phyloP scores from a whole-genome alignment of 2,329 filamentous ascomycete genomes.

The Ophiostoma himal-ulmi region DNA sequence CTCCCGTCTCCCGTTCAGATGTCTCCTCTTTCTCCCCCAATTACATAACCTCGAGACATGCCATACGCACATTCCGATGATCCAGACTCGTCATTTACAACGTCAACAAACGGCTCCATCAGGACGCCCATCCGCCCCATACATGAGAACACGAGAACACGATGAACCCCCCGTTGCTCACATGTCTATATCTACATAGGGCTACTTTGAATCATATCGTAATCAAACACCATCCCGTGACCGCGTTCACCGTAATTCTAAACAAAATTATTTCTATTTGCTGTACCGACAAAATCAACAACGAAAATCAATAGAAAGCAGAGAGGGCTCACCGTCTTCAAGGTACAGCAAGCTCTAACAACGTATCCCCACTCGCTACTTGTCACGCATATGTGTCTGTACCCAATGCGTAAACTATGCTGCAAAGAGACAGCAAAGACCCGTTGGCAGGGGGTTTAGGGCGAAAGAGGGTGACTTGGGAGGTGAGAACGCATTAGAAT shows the following conservation, averaged over 20 bases:
- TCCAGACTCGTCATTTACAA: neutral
- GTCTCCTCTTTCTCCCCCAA: neutral
- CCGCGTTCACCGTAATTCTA: neutral
- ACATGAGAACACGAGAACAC: neutral
- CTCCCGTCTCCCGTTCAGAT: neutral
- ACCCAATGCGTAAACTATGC: slow-evolving; percentile 16
- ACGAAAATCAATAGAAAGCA: neutral
- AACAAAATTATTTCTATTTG: neutral
- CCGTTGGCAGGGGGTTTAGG: neutral
- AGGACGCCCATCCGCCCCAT: neutral
- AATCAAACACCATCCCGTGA: neutral
- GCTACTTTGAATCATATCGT: neutral
- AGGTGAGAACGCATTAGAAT: neutral
- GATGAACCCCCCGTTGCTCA: neutral
- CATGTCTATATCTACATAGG: neutral
- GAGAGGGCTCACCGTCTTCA: neutral
- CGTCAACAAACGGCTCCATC: slow-evolving; percentile 1
- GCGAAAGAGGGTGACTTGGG: neutral
- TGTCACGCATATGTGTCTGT: slow-evolving; percentile 20
- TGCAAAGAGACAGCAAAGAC: neutral
- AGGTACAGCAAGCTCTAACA: neutral
- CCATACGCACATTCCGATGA: neutral
- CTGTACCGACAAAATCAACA: neutral
- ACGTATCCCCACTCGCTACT: slow-evolving; percentile 4
- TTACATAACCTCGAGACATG: slow-evolving; percentile 6